Conservation (phyloP, 2,329 filamentous ascomycete genomes). For the Grosmannia serpens region DNA sequence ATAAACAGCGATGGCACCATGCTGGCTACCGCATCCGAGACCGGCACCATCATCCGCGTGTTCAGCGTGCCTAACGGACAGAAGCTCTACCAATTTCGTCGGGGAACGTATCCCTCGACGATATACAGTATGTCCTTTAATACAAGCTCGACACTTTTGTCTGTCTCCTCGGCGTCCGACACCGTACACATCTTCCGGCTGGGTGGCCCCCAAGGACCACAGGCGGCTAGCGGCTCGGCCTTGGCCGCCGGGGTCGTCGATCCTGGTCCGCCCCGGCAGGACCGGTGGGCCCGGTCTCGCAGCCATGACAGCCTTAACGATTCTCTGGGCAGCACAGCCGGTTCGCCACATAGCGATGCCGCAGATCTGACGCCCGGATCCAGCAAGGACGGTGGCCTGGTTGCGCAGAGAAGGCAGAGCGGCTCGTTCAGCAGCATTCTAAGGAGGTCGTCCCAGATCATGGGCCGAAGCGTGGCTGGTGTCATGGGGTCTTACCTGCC, state of each 20-base stretch:
- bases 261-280: conserved; percentile 29
- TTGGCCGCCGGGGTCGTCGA: conserved; percentile 13
- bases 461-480: conserved; percentile 77
- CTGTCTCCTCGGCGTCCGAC: conserved; percentile 90
- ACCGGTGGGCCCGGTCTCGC: conserved; percentile 41
- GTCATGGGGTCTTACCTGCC: conserved; percentile 88
- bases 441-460: conserved; percentile 87
- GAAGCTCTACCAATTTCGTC: conserved; percentile 91
- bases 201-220: conserved; percentile 30
- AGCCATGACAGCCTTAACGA: conserved; percentile 45
- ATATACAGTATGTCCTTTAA: conserved; percentile 99
- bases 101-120: conserved; percentile 87
- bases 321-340: conserved; percentile 32
- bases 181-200: conserved; percentile 95
- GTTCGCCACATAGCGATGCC: conserved; percentile 36
- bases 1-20: conserved; percentile 88
- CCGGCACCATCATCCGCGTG: conserved; percentile 92
- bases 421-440: conserved; percentile 84
- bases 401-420: conserved; percentile 38
- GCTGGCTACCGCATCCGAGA: conserved; percentile 90
- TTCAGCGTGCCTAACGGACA: conserved; percentile 85
- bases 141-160: conserved; percentile 80
- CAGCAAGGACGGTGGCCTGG: conserved; percentile 13
- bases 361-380: conserved; percentile 24
- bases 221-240: conserved; percentile 13